Percentiles rank a stretch among this genome's conserved stretches.
Evolutionary conservation across 2,329 filamentous ascomycete species (phyloP).

Genomic region (Oidium heveae): DNA sequence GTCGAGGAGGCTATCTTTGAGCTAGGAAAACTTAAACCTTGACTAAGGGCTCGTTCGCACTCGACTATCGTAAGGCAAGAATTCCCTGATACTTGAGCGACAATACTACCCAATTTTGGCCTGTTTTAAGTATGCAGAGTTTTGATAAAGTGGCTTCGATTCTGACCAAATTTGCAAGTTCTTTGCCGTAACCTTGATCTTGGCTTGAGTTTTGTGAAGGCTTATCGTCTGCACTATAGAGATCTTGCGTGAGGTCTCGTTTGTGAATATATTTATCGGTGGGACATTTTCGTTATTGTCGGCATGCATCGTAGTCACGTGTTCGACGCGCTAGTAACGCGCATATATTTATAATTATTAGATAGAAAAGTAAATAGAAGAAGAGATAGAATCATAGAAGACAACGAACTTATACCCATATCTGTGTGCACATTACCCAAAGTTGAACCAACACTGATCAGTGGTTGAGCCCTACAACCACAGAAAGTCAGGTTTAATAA

Average conservation of each 20-base stretch:
- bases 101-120: too few relatives aligned
- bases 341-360: neutral
- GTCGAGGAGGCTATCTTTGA: too few relatives aligned
- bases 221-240: neutral
- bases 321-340: neutral
- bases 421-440: neutral
- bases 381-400: neutral
- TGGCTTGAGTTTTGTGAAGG: neutral
- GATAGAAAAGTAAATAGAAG: neutral
- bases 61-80: too few relatives aligned
- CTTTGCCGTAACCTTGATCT: constrained; percentile 1
- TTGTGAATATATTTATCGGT: neutral
- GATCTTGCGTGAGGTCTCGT: neutral
- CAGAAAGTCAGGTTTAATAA: neutral
- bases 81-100: too few relatives aligned
- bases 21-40: too few relatives aligned
- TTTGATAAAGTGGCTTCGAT: too few relatives aligned
- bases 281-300: neutral
- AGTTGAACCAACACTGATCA: neutral
- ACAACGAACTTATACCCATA: neutral
- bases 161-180: constrained; percentile 1
- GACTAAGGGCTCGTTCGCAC: too few relatives aligned
- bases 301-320: neutral
- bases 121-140: too few relatives aligned
- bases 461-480: neutral